Base-by-base conservation (phyloP, 2,329 filamentous ascomycete genomes). In the Xylariomycetidae sp. region DNA sequence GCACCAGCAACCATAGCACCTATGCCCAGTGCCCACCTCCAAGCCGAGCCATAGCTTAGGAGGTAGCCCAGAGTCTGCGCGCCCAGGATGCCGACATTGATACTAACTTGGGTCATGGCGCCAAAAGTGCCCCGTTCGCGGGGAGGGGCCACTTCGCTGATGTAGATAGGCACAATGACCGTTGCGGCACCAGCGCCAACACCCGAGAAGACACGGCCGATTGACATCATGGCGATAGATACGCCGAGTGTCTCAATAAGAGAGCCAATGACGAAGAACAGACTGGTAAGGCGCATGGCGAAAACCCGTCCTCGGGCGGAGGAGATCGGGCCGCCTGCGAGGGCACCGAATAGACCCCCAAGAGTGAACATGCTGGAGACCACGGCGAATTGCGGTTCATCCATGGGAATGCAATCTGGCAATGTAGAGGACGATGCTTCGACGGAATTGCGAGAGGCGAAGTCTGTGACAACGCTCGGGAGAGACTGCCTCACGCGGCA, bases 111-210 rank as follows among this genome's bases (percentile, higher is more conserved):
- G 0, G 92, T 96, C 60, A 93, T 82, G 35, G 76, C 71, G 10
- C 78, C 78, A 53, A 95, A 96, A 42, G 94, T 77, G 5, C 88
- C 89, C 34, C 80, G 76, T 44, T 82, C 74, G 12, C 69, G 64
- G 0, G 77, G 77, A 4, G 90, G 92, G 0, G 89, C 82, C 17
- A 95, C 75, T 60, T 98, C 92, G 28, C 87, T 89, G 47, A 98
- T 87, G 65, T 94, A 98, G 14, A 98, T 76, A 1, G 92, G 92
- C 3, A 93, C 88, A 22, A 95, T 85, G 14, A 98, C 92, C 3
- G 92, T 90, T 2, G 88, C 78, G 3, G 88, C 86, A 15, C 92
- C 92, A 5, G 88, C 88, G 6, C 85, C 89, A 2, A 94, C 56
- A 9, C 92, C 92, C 7, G 85, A 82, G 10, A 96, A 55, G 15